phyloP scores from a whole-genome alignment of 2,329 filamentous ascomycete species.

The Tolypocladium inflatum region DNA sequence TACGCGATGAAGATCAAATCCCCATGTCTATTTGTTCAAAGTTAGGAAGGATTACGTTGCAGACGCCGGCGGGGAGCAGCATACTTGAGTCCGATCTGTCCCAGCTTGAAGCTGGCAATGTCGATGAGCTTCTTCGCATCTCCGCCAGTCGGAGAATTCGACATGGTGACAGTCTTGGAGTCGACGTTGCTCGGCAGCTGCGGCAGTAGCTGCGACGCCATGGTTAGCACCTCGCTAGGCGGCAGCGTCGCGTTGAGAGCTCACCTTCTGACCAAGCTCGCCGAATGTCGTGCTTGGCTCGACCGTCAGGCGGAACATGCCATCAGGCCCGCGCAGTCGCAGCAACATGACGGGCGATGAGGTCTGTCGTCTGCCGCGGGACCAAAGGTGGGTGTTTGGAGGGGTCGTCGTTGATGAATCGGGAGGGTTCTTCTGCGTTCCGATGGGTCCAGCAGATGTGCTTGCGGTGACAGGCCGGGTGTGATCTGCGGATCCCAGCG shows the following conservation, averaged over 20 bases:
- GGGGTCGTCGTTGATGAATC: background rate
- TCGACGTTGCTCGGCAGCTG: constrained; percentile 55
- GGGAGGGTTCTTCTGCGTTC: background rate
- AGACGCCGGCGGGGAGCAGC: constrained; percentile 7
- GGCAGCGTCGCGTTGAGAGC: background rate
- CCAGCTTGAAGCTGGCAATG: constrained; percentile 45
- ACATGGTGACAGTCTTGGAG: constrained; percentile 48
- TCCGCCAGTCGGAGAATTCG: constrained; percentile 48
- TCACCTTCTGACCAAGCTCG: constrained; percentile 45
- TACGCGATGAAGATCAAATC: constrained; percentile 87
- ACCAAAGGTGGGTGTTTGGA: background rate
- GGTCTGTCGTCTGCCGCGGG: background rate
- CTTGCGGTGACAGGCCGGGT: background rate
- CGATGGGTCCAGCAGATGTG: background rate
- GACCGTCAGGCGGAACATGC: constrained; percentile 78
- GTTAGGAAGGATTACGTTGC: constrained; percentile 10
- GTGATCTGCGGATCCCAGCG: background rate
- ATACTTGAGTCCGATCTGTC: constrained; percentile 51
- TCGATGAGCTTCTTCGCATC: constrained; percentile 51
- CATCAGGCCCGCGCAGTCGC: constrained; percentile 82
- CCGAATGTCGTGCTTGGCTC: constrained; percentile 66
- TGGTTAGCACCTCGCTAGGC: background rate
- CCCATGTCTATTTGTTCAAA: constrained; percentile 54
- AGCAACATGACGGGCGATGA: constrained; percentile 56
- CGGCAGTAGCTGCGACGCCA: constrained; percentile 38